Percentiles rank a stretch among this genome's conserved stretches.
Evolutionary conservation across 306 rosid species (phyloP).

Genomic region (Lathyrus oleraceus): DNA sequence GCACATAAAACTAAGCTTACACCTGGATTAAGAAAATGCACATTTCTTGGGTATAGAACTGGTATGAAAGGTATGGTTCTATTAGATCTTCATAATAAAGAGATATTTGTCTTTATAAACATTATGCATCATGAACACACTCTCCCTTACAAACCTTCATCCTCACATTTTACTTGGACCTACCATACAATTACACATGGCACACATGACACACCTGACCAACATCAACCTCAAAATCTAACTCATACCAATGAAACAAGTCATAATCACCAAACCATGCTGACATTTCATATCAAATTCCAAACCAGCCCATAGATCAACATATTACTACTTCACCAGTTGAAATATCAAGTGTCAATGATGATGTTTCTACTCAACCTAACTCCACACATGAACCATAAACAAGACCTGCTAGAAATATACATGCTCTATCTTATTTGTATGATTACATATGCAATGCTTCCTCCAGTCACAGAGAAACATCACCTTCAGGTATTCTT

Average conservation of each 20-base stretch:
- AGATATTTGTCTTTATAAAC: neutral
- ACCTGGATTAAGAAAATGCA: neutral
- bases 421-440: neutral
- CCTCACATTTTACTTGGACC: neutral
- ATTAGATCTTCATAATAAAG: neutral
- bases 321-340: too few species aligned
- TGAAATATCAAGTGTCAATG: too few species aligned
- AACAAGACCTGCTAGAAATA: neutral
- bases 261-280: too few species aligned
- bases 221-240: too few species aligned
- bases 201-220: too few species aligned
- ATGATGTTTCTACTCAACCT: too few species aligned
- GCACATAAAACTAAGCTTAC: neutral
- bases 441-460: neutral
- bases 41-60: neutral
- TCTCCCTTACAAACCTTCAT: neutral
- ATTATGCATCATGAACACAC: neutral
- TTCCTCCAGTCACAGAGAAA: neutral
- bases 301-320: too few species aligned
- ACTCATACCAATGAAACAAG: too few species aligned
- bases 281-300: too few species aligned
- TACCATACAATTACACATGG: too few species aligned
- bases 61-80: neutral
- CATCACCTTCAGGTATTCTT: neutral
- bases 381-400: rapidly evolving